These are phyloP conservation scores for Omphalea diandra DNA, from an alignment of 441 rosid species.

Conservation along the genomic window DNA sequence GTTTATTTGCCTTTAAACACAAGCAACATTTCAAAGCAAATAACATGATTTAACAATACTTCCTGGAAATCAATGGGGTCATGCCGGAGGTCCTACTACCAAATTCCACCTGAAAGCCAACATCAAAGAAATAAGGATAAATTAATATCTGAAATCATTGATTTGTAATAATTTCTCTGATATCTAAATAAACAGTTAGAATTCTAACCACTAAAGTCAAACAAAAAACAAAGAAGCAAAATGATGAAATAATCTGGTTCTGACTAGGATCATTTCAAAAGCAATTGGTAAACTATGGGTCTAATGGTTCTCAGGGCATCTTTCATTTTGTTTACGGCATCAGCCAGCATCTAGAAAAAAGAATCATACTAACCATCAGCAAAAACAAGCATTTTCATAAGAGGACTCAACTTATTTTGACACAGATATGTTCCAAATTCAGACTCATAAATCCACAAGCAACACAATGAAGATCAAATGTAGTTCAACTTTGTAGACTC, in stretches of 20 bases:
- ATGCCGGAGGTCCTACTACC: not conserved
- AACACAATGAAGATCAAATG: too few relatives aligned
- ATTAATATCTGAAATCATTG: too few relatives aligned
- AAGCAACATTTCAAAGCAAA: slow-evolving; percentile 45
- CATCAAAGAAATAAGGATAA: not conserved
- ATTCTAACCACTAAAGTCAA: not conserved
- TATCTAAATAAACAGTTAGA: not conserved
- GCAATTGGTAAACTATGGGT: not conserved
- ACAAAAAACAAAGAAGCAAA: slow-evolving; percentile 13
- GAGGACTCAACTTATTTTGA: too few relatives aligned
- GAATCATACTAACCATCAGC: not conserved
- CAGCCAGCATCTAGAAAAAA: not conserved
- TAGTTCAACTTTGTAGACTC: too few relatives aligned
- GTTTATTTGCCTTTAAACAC: slow-evolving; percentile 34
- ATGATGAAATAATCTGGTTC: not conserved
- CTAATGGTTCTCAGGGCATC: too few relatives aligned
- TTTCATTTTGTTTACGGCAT: too few relatives aligned
- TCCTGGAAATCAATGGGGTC: not conserved
- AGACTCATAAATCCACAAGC: too few relatives aligned
- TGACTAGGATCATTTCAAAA: not conserved
- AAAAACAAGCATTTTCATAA: not conserved
- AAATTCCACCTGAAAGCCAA: slow-evolving; percentile 19
- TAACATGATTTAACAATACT: slow-evolving; percentile 1
- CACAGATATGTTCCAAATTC: too few relatives aligned
- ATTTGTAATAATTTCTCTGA: too few relatives aligned